Base-by-base conservation (phyloP, 2,329 filamentous ascomycete species). In the Penicillium thymicola region DNA sequence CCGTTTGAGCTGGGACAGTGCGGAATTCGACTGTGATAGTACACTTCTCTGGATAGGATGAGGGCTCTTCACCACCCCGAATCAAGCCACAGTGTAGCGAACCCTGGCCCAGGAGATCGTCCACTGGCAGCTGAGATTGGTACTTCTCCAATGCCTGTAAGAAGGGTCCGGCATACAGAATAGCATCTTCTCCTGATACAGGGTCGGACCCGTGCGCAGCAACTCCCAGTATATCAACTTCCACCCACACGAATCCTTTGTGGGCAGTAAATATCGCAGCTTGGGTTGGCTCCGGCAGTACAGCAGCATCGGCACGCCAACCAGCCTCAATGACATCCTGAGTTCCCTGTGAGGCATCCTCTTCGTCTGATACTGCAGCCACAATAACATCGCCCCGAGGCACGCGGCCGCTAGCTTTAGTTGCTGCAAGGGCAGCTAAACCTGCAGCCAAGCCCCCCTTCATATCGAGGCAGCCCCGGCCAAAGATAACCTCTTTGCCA, bases 301-400 rank as follows among this genome's bases (percentile, higher is more conserved):
- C 67, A 6, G 81, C 82, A 0, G 70, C 81, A 53, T 84, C 80
- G 1, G 82, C 79, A 30, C 71, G 71, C 81, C 81, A 84, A 1
- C 81, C 82, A 2, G 80, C 79, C 11, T 69, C 70, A 1, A 84
- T 64, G 0, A 84, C 59, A 40, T 83, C 73, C 55, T 78, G 75
- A 0, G 81, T 84, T 1, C 82, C 82, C 11, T 79, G 78, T 28
- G 79, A 82, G 5, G 70, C 65, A 41, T 74, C 75, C 59, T 84
- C 82, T 52, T 84, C 81, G 42, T 84, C 82, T 0, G 81, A 78
- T 3, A 84, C 82, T 1, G 77, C 81, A 0, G 81, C 73, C 6
- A 85, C 70, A 9, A 84, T 78, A 9, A 84, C 74, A 46, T 84
- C 78, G 3, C 82, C 82, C 0, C 70, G 65, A 10, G 79, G 72